These are phyloP conservation scores for Teunomyces funiuensis DNA, from an alignment of 805 yeast species.

Conservation along the genomic window DNA sequence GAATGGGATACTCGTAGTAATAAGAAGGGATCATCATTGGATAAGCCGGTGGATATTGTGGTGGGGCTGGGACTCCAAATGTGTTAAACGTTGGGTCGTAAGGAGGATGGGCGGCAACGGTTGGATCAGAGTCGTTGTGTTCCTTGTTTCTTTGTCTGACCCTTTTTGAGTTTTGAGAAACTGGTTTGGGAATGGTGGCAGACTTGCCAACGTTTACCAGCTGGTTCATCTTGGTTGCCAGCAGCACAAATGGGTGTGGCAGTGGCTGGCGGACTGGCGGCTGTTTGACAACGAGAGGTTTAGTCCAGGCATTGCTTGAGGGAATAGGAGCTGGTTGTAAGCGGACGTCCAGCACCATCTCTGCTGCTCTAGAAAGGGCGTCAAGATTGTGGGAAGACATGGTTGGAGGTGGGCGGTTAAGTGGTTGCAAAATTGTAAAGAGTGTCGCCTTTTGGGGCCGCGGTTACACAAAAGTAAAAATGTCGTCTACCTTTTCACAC, in stretches of 20 bases:
- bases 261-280: background rate
- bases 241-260: too few species aligned
- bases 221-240: background rate
- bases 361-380: background rate
- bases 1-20: constrained; percentile 1
- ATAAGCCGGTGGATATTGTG: background rate
- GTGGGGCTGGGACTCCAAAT: background rate
- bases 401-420: background rate
- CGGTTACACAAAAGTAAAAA: constrained; percentile 1
- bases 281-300: background rate
- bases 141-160: background rate
- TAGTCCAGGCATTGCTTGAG: constrained; percentile 8
- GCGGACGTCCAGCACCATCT: too few species aligned
- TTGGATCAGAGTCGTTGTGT: background rate
- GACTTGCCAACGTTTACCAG: background rate
- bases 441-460: too few species aligned
- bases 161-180: background rate
- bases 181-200: background rate
- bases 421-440: too few species aligned
- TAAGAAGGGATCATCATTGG: background rate
- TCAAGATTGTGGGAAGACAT: background rate
- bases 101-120: too few species aligned
- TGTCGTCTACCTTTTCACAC: too few species aligned
- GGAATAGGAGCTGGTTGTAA: constrained; percentile 12
- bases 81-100: background rate